Base-by-base conservation (phyloP, 148 eudicot species). In the Pouteria glomerata region DNA sequence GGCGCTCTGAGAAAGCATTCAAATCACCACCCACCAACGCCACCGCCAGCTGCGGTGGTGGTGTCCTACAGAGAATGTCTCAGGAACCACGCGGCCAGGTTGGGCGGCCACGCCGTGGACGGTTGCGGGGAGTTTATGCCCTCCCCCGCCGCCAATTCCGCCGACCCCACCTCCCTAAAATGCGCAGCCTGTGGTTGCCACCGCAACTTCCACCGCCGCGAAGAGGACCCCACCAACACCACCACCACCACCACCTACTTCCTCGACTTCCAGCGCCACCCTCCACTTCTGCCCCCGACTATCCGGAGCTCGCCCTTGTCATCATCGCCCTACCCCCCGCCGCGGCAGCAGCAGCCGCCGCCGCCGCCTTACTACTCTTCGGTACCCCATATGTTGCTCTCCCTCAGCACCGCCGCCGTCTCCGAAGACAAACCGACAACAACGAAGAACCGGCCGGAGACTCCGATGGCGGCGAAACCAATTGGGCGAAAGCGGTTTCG, bases 51-150 rank as follows among this genome's bases (percentile, higher is more conserved):
- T 27, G 72, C 82, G 4, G 70, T 26, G 42, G 73, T 51, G 52
- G 85, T 77, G 26, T 53, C 86, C 0, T 87, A 89, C 87, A 87
- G 74, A 34, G 95, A 92, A 72, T 92, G 97, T 57, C 60, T 89
- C 66, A 84, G 78, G 74, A 92, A 92, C 82, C 95, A 89, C 82
- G 97, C 95, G 2, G 97, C 95, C 41, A 60, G 73, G 55, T 74
- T 87, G 26, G 97, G 97, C 21, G n/a, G n/a, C n/a, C n/a, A n/a
- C n/a, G n/a, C n/a, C n/a, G n/a, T n/a, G n/a, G n/a, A n/a, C n/a
- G n/a, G 97, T 31, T 92, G 97, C 69, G 88, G 95, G 27, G 95
- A 92, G 84, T 92, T 87, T 81, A 87, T 92, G 92, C 88, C 89
- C 0, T 77, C 89, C 2, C 81, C 90, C 68, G 56, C 81, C 12